Conservation (phyloP, 768 basidiomycete genomes). For the Mycena polygramma region DNA sequence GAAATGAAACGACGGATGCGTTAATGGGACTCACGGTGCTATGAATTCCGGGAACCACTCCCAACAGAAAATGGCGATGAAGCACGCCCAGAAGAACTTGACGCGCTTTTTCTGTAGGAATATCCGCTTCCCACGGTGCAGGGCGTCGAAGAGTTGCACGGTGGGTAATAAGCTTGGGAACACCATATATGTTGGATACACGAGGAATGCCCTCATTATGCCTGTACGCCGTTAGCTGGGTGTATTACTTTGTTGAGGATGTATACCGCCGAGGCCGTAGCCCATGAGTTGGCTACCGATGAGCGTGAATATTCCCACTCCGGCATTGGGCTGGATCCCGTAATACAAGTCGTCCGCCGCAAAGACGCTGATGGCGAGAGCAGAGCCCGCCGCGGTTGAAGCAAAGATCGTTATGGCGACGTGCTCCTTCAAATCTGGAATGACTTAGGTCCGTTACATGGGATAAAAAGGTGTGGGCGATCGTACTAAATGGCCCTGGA, state of each 20-base stretch:
- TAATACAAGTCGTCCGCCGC: constrained; percentile 67
- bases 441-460: constrained; percentile 31
- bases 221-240: constrained; percentile 43
- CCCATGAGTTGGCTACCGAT: constrained; percentile 56
- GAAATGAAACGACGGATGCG: no score
- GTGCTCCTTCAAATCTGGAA: constrained; percentile 67
- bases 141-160: constrained; percentile 58
- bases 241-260: constrained; percentile 36
- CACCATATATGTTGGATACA: constrained; percentile 51
- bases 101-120: constrained; percentile 64
- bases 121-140: constrained; percentile 60
- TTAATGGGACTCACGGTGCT: constrained; percentile 13
- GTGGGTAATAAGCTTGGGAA: constrained; percentile 56
- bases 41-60: constrained; percentile 64
- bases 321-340: constrained; percentile 58
- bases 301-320: constrained; percentile 57
- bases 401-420: constrained; percentile 74
- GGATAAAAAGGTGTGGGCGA: neutral
- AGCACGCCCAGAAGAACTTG: constrained; percentile 67
- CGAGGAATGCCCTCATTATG: constrained; percentile 25
- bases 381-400: constrained; percentile 71
- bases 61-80: constrained; percentile 66
- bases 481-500: constrained; percentile 70
- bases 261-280: constrained; percentile 54
- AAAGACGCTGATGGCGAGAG: constrained; percentile 70